phyloP scores from a whole-genome alignment of 805 yeast genomes.

The Allodekkera sacchari region DNA sequence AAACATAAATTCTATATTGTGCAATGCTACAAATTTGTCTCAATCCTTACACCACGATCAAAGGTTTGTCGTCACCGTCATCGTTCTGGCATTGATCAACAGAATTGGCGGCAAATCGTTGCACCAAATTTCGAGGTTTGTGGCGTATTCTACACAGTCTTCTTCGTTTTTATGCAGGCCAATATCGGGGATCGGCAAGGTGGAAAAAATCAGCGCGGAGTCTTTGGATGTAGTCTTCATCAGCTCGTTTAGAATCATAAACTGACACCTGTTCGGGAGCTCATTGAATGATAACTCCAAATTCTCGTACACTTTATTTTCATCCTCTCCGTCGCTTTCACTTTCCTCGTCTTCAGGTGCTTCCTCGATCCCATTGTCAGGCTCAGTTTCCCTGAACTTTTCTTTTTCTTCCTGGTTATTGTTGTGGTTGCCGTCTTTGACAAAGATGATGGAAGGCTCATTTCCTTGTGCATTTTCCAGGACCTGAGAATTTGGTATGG shows the following conservation, averaged over 20 bases:
- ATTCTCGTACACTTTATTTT: not conserved
- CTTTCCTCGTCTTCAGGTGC: not conserved
- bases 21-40: too few species aligned
- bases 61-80: conserved; percentile 92
- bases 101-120: conserved; percentile 75
- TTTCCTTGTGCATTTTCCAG: conserved; percentile 62
- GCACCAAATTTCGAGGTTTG: conserved; percentile 73
- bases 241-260: conserved; percentile 76
- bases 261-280: conserved; percentile 76
- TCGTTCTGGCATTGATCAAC: conserved; percentile 82
- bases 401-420: conserved; percentile 9
- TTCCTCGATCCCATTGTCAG: not conserved
- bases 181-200: conserved; percentile 79
- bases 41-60: too few species aligned
- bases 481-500: conserved; percentile 60
- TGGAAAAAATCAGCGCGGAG: conserved; percentile 76
- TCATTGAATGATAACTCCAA: conserved; percentile 54
- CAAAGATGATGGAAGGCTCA: conserved; percentile 55
- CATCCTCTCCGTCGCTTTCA: not conserved
- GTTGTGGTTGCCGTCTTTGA: conserved; percentile 32
- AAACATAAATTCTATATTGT: too few species aligned
- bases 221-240: conserved; percentile 56
- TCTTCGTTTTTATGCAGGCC: conserved; percentile 70
- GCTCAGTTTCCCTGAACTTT: not conserved
- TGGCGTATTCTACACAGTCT: conserved; percentile 67